phyloP scores from a whole-genome alignment of 2,329 filamentous ascomycete genomes.

The Clonostachys rosea region DNA sequence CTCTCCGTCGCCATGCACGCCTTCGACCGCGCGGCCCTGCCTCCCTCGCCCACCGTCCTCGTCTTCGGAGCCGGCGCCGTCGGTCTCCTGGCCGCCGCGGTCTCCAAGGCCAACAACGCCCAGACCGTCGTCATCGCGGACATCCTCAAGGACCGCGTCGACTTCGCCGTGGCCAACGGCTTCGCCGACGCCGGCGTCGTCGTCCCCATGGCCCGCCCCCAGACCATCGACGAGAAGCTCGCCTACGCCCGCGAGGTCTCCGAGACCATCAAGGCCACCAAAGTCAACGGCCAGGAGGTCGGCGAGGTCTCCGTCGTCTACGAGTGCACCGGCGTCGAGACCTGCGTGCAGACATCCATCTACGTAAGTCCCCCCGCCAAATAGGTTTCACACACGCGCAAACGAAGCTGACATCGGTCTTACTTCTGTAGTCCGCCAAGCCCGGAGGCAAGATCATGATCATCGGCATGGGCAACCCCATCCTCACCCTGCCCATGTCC shows the following conservation, averaged over 20 bases:
- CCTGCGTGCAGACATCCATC: constrained; percentile 70
- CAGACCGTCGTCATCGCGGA: constrained; percentile 47
- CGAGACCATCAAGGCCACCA: constrained; percentile 28
- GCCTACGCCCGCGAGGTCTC: constrained; percentile 45
- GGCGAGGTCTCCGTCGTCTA: constrained; percentile 65
- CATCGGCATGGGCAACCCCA: constrained; percentile 68
- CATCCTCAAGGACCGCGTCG: constrained; percentile 49
- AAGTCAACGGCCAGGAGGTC: constrained; percentile 38
- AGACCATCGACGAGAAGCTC: constrained; percentile 48
- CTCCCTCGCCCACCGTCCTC: constrained; percentile 35
- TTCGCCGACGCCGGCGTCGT: constrained; percentile 49
- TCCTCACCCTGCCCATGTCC: constrained; percentile 65
- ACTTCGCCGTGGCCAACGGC: constrained; percentile 50
- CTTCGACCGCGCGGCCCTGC: constrained; percentile 35
- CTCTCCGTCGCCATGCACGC: constrained; percentile 57
- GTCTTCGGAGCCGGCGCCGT: constrained; percentile 59
- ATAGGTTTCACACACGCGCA: too few species aligned
- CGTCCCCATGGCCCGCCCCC: constrained; percentile 41
- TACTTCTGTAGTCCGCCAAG: constrained; percentile 39
- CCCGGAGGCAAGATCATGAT: constrained; percentile 67
- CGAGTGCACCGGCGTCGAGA: constrained; percentile 76
- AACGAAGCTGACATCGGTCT: too few species aligned
- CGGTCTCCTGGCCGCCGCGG: constrained; percentile 54
- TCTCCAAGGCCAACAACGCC: constrained; percentile 43
- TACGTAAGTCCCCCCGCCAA: constrained; percentile 40